Base-by-base conservation (phyloP, 164 flowering plant species). In the Nymphaea colorata region DNA sequence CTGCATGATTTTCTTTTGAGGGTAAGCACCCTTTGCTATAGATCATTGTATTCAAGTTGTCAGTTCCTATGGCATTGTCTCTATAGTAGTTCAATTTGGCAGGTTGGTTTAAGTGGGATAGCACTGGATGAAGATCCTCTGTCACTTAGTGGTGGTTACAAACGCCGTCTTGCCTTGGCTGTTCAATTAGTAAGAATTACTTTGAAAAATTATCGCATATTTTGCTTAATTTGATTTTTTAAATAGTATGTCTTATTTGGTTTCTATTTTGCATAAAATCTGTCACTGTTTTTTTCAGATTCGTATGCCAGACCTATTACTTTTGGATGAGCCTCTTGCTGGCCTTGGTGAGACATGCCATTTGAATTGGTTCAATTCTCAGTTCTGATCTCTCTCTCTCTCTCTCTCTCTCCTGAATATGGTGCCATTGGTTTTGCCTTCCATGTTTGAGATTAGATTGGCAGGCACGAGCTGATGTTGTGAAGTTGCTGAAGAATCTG, bases 291-390 rank as follows among this genome's bases (percentile, higher is more conserved):
- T 74, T 25, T 66, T 72, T 74, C 84, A 95, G 99, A 94, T 90
- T 8, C 90, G 85, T 80, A 79, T 76, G 70, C 99, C 98, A 65
- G 94, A 92, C 67, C 74, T 95, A 66, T 78, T 95, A 79, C 81
- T 95, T 70, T 69, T 95, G 79, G 99, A 95, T 74, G 99, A 95
- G 79, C 99, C 99, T 74, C 98, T 95, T 75, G 99, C 99, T 73
- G 99, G 99, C 71, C 96, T 95, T 76, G 99, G 99, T 95, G 92
- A 69, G 84, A 66, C 67, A 55, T 43, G 67, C 57, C 65, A 41
- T 61, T 65, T 61, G 64, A 17, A 17, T 17, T 8, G 16, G 10
- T 17, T 61, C 41, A 3, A 10, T 61, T 61, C 64, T 61, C 16
- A 17, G 42, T 10, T 61, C 64, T 61, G 41, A 17, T 12, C n/a